Conservation (phyloP, 139 green algal genomes). For the Picochlorum sp. region DNA sequence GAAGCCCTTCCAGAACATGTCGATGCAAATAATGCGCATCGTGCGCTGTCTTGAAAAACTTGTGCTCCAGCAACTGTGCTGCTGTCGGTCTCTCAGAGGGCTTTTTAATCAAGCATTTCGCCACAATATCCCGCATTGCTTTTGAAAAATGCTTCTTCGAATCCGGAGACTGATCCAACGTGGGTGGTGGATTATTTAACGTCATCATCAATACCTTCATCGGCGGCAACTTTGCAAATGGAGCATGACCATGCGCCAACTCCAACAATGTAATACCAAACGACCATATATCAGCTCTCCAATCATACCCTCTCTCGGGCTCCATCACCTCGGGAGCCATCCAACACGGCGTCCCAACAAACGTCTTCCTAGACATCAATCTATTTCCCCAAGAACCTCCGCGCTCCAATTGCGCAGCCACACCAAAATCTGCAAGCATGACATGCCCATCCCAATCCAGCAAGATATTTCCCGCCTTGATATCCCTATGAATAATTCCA, state of each 20-base stretch:
- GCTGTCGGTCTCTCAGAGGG: constrained; percentile 76
- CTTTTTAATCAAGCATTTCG: constrained; percentile 94
- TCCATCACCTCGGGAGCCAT: constrained; percentile 99
- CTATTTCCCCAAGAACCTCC: constrained; percentile 77
- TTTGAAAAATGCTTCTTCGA: constrained; percentile 66
- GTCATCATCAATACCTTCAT: constrained; percentile 97
- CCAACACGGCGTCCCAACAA: constrained; percentile 91
- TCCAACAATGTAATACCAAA: constrained; percentile 98
- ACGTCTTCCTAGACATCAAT: constrained; percentile 66
- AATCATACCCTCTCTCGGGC: constrained; percentile 73
- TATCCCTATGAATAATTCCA: constrained; percentile 91
- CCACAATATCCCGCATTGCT: constrained; percentile 88
- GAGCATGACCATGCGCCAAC: constrained; percentile 94
- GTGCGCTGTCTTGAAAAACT: constrained; percentile 91
- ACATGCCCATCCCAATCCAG: constrained; percentile 82
- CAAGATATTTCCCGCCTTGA: constrained; percentile 99
- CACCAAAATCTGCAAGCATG: constrained; percentile 94
- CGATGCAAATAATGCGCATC: constrained; percentile 69
- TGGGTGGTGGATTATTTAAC: constrained; percentile 92
- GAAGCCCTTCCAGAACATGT: constrained; percentile 72
- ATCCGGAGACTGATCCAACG: constrained; percentile 60
- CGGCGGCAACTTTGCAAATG: constrained; percentile 96
- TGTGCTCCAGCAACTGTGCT: constrained; percentile 90
- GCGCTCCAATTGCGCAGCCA: constrained; percentile 84
- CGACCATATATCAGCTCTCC: constrained; percentile 94